These are phyloP conservation scores for Monosporozyma yasuniensis DNA, from an alignment of 805 yeast genomes.

Conservation along the genomic window DNA sequence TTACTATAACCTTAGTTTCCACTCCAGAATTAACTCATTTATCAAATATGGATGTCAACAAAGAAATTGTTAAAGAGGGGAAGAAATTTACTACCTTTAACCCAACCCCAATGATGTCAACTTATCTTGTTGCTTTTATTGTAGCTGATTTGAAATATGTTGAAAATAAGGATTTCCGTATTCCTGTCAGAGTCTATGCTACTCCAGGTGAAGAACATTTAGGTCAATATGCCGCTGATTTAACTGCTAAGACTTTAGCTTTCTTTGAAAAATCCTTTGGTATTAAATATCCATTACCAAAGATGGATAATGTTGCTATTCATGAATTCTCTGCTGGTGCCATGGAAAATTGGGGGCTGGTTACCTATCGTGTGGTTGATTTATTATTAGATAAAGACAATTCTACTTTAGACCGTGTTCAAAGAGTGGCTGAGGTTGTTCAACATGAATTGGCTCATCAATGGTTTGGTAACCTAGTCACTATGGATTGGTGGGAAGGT, in stretches of 20 bases:
- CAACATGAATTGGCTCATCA: constrained; percentile 88
- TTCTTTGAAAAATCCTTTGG: constrained; percentile 68
- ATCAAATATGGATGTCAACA: constrained; percentile 60
- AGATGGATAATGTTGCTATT: constrained; percentile 73
- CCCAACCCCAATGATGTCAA: constrained; percentile 74
- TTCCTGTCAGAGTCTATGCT: constrained; percentile 74
- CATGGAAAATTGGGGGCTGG: constrained; percentile 80
- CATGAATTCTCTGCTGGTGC: constrained; percentile 84
- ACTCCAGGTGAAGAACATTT: constrained; percentile 68
- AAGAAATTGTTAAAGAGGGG: constrained; percentile 36
- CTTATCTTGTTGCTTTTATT: constrained; percentile 77
- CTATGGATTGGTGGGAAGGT: constrained; percentile 92
- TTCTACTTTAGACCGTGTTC: constrained; percentile 54
- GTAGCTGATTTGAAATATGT: constrained; percentile 73
- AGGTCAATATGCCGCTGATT: constrained; percentile 64
- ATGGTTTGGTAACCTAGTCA: constrained; percentile 85
- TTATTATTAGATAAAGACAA: constrained; percentile 62
- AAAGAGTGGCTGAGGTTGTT: constrained; percentile 76
- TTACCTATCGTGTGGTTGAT: constrained; percentile 73
- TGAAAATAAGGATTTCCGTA: constrained; percentile 54
- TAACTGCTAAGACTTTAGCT: constrained; percentile 65
- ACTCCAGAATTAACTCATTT: constrained; percentile 47
- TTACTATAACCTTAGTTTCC: constrained; percentile 54
- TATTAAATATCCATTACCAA: constrained; percentile 70
- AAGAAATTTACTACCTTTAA: constrained; percentile 54